Conservation (phyloP, 2,329 filamentous ascomycete genomes). For the Beauveria scarabaeidicola region DNA sequence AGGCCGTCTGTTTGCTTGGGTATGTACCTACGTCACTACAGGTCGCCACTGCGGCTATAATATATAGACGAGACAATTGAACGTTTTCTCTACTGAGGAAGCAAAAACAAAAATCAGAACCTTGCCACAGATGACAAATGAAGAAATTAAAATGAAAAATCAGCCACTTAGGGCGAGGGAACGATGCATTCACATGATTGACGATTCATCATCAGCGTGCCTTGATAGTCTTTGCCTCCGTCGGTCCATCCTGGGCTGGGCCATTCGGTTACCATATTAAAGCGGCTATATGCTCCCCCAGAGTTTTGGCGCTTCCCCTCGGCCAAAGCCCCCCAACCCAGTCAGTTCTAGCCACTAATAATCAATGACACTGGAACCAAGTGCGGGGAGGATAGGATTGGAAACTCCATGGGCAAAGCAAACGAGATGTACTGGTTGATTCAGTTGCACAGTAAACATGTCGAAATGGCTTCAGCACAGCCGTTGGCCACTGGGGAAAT, state of each 20-base stretch:
- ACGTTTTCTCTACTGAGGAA: too few relatives aligned
- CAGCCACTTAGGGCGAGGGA: not conserved
- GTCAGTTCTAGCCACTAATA: not conserved
- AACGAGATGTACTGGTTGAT: too few relatives aligned
- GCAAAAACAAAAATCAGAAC: not conserved
- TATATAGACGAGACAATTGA: not conserved
- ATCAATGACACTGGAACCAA: not conserved
- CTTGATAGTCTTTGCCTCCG: not conserved
- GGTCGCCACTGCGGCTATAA: not conserved
- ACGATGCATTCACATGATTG: not conserved
- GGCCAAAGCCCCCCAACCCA: conserved; percentile 4
- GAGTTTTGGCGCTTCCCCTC: not conserved
- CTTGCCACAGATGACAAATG: too few relatives aligned
- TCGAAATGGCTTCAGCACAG: too few relatives aligned
- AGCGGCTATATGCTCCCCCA: conserved; percentile 5
- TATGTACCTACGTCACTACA: not conserved
- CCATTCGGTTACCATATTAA: not conserved
- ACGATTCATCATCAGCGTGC: not conserved
- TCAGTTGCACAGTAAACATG: too few relatives aligned
- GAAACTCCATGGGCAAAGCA: not conserved
- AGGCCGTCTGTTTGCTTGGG: not conserved
- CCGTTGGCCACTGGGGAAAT: too few relatives aligned
- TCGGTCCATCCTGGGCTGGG: not conserved
- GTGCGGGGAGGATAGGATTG: not conserved
- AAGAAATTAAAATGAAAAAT: not conserved